Evolutionary conservation across 2,329 filamentous ascomycete genomes (phyloP).

Genomic region (Bimuria novae-zelandiae): DNA sequence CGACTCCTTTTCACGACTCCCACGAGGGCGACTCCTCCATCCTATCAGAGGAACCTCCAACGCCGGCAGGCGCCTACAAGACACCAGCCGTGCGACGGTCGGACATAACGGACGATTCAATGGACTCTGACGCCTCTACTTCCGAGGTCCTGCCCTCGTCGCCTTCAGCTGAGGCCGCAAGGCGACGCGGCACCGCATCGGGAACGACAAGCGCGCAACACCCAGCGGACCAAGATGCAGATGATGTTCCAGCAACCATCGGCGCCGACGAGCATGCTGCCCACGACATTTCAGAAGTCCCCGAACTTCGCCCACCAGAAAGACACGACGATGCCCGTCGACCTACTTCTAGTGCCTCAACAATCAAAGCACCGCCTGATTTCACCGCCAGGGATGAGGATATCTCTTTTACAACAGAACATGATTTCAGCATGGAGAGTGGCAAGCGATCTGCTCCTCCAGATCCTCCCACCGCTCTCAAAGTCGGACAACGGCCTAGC

Average conservation of each 20-base stretch:
- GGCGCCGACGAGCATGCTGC: constrained; percentile 12
- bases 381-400: constrained; percentile 36
- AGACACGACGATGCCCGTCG: constrained; percentile 30
- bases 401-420: constrained; percentile 34
- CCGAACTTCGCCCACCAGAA: background rate
- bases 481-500: constrained; percentile 55
- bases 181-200: constrained; percentile 26
- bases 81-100: constrained; percentile 42
- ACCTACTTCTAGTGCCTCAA: constrained; percentile 46
- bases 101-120: constrained; percentile 32
- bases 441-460: constrained; percentile 24
- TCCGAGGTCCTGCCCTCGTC: constrained; percentile 48
- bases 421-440: constrained; percentile 38
- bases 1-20: constrained; percentile 12
- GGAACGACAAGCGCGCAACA: constrained; percentile 10
- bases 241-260: constrained; percentile 12
- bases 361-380: constrained; percentile 43
- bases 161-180: constrained; percentile 49
- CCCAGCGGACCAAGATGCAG: constrained; percentile 4
- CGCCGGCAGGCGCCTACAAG: constrained; percentile 50
- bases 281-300: background rate
- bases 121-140: constrained; percentile 32
- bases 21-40: constrained; percentile 32
- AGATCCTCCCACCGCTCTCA: constrained; percentile 27
- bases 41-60: constrained; percentile 40